These are phyloP conservation scores for Anthracocystis walkeri DNA, from an alignment of 1,284 basidiomycete species.

Conservation along the genomic window DNA sequence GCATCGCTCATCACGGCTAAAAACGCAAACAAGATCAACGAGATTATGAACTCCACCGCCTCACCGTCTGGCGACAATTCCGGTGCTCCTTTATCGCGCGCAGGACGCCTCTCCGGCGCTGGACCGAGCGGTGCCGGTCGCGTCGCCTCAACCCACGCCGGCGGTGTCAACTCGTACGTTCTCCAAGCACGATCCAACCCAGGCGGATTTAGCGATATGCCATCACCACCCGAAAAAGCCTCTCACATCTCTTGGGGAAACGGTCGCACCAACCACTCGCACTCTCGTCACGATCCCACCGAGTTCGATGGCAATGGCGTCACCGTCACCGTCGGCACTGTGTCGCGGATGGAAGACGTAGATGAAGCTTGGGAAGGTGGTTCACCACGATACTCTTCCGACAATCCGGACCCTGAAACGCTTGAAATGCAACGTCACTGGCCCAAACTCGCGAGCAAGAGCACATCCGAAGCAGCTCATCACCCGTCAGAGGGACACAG, in stretches of 20 bases:
- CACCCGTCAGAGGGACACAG: neutral
- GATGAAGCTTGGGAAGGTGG: conserved; percentile 26
- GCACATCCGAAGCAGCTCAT: neutral
- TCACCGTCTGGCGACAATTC: conserved; percentile 23
- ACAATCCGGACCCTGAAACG: conserved; percentile 31
- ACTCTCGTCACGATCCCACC: conserved; percentile 12
- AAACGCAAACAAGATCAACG: conserved; percentile 26
- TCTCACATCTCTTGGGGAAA: conserved; percentile 28
- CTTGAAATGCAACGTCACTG: conserved; percentile 34
- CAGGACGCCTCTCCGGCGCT: neutral
- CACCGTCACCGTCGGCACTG: conserved; percentile 40
- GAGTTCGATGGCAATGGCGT: conserved; percentile 22
- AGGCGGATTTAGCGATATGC: neutral
- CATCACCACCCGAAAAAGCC: conserved; percentile 2
- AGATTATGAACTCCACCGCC: conserved; percentile 39
- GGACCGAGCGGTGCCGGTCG: neutral
- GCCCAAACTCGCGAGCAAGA: conserved; percentile 16
- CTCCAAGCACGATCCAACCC: conserved; percentile 24
- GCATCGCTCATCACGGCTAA: conserved; percentile 18
- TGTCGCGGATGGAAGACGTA: conserved; percentile 26
- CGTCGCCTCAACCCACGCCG: neutral
- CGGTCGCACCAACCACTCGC: neutral
- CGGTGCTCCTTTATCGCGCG: neutral
- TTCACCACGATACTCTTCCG: conserved; percentile 45
- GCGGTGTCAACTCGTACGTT: conserved; percentile 25